Conservation (phyloP, 1,284 basidiomycete species). For the Rhodotorula glutinis region DNA sequence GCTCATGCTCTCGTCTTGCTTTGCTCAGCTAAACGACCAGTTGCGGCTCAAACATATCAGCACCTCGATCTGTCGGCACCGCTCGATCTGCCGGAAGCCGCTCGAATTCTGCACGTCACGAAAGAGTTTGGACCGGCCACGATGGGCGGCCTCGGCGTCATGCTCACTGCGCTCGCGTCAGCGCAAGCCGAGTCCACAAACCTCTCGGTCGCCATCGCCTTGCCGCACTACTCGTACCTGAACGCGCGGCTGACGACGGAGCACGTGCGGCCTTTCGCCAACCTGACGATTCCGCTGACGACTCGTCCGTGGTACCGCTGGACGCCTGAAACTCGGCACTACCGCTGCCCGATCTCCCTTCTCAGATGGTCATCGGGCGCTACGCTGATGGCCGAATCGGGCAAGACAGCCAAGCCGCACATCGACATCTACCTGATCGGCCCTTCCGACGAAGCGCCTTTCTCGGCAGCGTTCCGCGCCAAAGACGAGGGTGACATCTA, state of each 20-base stretch:
- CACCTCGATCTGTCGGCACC: conserved; percentile 16
- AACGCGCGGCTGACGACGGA: neutral
- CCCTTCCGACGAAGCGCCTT: conserved; percentile 14
- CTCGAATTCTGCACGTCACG: conserved; percentile 31
- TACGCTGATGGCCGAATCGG: neutral
- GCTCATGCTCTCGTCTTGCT: neutral
- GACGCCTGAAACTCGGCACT: neutral
- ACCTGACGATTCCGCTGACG: conserved; percentile 7
- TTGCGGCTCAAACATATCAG: conserved; percentile 2
- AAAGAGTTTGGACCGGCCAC: conserved; percentile 37
- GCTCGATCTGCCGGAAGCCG: neutral
- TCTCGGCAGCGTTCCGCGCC: conserved; percentile 27
- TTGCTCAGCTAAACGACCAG: neutral
- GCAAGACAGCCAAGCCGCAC: neutral
- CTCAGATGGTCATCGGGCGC: conserved; percentile 14
- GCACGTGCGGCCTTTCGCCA: conserved; percentile 6
- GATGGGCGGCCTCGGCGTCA: conserved; percentile 34
- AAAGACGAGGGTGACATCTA: conserved; percentile 33
- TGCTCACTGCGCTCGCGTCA: conserved; percentile 31
- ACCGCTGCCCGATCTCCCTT: conserved; percentile 15
- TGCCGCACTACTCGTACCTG: conserved; percentile 34
- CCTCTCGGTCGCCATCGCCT: conserved; percentile 25
- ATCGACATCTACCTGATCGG: conserved; percentile 32
- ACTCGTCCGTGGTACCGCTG: neutral
- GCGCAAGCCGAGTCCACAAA: conserved; percentile 20